Evolutionary conservation across 2,329 filamentous ascomycete species (phyloP).

Genomic region (Stagonosporopsis chrysanthemi): DNA sequence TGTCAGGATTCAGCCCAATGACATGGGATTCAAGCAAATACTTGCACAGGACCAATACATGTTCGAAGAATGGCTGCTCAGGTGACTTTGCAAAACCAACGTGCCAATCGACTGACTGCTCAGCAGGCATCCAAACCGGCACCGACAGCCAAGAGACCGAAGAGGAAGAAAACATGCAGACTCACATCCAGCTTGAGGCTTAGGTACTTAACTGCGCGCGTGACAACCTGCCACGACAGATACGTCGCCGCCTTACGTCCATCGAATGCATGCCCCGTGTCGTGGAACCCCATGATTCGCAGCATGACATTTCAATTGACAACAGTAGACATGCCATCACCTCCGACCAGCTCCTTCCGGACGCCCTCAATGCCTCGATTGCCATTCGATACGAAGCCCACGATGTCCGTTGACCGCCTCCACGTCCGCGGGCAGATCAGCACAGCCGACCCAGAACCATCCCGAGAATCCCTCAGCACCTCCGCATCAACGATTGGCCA

Average conservation of each 20-base stretch:
- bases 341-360: neutral
- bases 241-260: neutral
- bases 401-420: conserved; percentile 9
- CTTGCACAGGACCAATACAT: neutral
- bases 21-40: neutral
- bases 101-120: neutral
- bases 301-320: neutral
- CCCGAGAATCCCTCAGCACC: neutral
- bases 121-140: neutral
- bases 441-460: neutral
- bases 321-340: neutral
- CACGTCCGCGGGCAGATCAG: neutral
- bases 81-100: neutral
- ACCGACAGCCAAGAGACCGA: neutral
- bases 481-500: conserved; percentile 5
- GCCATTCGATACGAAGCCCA: neutral
- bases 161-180: neutral
- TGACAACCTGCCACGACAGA: conserved; percentile 7
- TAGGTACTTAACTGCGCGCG: neutral
- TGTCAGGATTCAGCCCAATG: neutral
- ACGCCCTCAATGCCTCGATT: too few species aligned
- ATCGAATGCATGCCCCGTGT: neutral
- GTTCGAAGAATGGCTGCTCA: neutral
- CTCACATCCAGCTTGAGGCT: neutral
- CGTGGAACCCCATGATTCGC: neutral